phyloP scores from a whole-genome alignment of 2,329 filamentous ascomycete species.

The Graphilbum fragrans region DNA sequence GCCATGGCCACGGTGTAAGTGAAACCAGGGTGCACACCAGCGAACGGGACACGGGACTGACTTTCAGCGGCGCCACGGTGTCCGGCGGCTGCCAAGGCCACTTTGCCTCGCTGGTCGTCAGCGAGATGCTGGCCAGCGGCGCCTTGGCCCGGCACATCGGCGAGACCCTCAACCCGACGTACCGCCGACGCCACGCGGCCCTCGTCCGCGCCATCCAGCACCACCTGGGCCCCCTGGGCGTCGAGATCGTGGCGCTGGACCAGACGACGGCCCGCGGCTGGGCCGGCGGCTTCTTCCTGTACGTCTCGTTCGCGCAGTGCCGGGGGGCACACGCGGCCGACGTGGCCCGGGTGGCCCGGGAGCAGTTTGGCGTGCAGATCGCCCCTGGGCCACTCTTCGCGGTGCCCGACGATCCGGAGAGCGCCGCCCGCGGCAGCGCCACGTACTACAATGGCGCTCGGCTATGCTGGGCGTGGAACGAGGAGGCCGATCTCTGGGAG shows the following conservation, averaged over 20 bases:
- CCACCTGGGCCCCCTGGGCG: constrained; percentile 3
- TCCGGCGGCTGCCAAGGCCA: constrained; percentile 18
- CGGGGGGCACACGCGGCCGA: too few relatives aligned
- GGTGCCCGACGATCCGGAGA: too few relatives aligned
- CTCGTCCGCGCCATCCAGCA: constrained; percentile 7
- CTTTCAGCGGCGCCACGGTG: constrained; percentile 11
- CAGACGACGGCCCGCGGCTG: constrained; percentile 5
- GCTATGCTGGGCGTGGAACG: too few relatives aligned
- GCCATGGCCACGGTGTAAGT: constrained; percentile 33
- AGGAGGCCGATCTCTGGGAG: too few relatives aligned
- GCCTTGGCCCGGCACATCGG: constrained; percentile 40
- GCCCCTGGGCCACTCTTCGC: too few relatives aligned
- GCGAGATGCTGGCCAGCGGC: constrained; percentile 38
- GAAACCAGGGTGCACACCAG: too few relatives aligned
- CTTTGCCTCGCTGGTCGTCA: constrained; percentile 18
- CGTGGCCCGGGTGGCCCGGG: too few relatives aligned
- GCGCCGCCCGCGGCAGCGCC: too few relatives aligned
- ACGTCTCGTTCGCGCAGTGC: too few relatives aligned
- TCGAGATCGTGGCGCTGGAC: not conserved
- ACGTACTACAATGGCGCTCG: too few relatives aligned
- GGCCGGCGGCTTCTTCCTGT: constrained; percentile 55
- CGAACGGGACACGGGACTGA: constrained; percentile 19
- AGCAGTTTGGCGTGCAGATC: too few relatives aligned
- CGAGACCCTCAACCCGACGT: constrained; percentile 23
- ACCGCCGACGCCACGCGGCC: not conserved